Percentiles rank a stretch among this genome's conserved stretches.
Evolutionary conservation across 148 eudicot species (phyloP).

Genomic region (Rhododendron griersonianum): DNA sequence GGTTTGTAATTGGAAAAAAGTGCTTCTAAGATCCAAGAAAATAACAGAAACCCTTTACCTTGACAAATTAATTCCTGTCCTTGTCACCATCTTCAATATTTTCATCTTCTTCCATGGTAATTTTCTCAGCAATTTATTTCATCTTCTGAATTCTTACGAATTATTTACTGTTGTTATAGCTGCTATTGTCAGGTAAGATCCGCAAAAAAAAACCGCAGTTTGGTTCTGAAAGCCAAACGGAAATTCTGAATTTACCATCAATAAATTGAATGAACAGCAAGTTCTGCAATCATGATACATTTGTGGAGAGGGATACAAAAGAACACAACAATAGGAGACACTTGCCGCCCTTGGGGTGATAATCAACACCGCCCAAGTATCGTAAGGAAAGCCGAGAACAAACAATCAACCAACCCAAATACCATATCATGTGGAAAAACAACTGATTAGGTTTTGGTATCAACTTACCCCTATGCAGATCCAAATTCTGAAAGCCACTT

Average conservation of each 20-base stretch:
- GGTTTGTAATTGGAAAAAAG: background rate
- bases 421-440: background rate
- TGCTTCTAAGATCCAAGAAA: background rate
- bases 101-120: background rate
- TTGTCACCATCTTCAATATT: background rate
- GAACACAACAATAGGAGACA: constrained; percentile 13
- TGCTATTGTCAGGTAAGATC: background rate
- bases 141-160: background rate
- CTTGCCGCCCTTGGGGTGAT: background rate
- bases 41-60: background rate
- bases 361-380: background rate
- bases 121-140: background rate
- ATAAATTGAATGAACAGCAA: constrained; percentile 9
- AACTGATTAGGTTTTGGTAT: background rate
- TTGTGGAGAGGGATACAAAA: background rate
- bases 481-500: constrained; percentile 93
- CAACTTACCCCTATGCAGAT: constrained; percentile 49
- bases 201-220: background rate
- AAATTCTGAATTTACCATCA: constrained; percentile 3
- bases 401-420: background rate
- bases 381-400: background rate
- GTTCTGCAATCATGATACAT: constrained; percentile 10
- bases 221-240: background rate
- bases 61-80: background rate
- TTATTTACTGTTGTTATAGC: background rate